Evolutionary conservation across 805 yeast genomes (phyloP).

Genomic region (Starmerella roubikii): DNA sequence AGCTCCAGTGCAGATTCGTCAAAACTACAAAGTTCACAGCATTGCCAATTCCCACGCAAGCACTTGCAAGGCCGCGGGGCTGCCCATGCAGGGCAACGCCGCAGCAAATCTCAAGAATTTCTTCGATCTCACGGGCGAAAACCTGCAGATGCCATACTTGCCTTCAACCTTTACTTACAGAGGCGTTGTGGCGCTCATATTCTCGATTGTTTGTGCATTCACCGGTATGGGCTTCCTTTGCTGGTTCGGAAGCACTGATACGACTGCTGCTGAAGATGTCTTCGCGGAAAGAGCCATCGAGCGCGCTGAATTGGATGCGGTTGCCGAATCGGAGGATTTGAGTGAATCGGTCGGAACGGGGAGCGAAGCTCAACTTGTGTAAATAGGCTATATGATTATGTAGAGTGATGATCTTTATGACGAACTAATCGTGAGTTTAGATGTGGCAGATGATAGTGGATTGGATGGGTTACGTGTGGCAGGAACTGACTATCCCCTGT

Average conservation of each 20-base stretch:
- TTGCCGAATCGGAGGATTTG: slow-evolving; percentile 5
- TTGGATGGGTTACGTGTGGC: too few species aligned
- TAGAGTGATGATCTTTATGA: neutral
- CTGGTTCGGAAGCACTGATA: slow-evolving; percentile 75
- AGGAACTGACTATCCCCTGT: too few species aligned
- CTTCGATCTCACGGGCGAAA: slow-evolving; percentile 60
- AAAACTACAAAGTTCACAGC: slow-evolving; percentile 37
- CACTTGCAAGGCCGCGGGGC: slow-evolving; percentile 46
- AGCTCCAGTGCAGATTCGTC: slow-evolving; percentile 55
- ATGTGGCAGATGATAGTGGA: too few species aligned
- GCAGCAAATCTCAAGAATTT: slow-evolving; percentile 61
- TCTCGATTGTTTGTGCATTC: slow-evolving; percentile 75
- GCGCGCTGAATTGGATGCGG: slow-evolving; percentile 3
- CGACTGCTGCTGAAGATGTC: slow-evolving; percentile 10
- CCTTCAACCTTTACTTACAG: slow-evolving; percentile 89
- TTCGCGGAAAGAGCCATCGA: slow-evolving; percentile 15
- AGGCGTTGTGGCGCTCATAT: slow-evolving; percentile 88
- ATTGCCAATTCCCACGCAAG: slow-evolving; percentile 42
- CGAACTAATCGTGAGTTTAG: neutral
- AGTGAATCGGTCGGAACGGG: neutral
- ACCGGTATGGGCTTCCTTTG: slow-evolving; percentile 68
- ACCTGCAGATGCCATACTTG: slow-evolving; percentile 48
- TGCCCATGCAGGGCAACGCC: slow-evolving; percentile 63
- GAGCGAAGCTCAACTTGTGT: neutral
- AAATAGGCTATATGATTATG: too few species aligned